Evolutionary conservation across 176 grass and related monocot species (phyloP).

Genomic region (Oryza nivara): DNA sequence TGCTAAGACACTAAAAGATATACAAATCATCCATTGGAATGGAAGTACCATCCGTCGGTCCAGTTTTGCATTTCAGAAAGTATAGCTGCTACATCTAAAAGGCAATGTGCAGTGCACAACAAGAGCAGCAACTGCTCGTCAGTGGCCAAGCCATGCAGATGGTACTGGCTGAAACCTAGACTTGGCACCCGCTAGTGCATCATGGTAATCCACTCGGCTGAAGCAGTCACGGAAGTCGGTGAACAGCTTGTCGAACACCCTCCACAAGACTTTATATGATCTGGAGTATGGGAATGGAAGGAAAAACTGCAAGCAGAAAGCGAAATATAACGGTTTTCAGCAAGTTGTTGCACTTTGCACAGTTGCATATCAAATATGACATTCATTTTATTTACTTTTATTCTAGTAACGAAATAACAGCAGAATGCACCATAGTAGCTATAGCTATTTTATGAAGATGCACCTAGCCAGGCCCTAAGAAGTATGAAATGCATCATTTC

Average conservation of each 20-base stretch:
- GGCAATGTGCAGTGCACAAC: neutral
- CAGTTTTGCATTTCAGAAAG: constrained; percentile 12
- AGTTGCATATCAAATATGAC: neutral
- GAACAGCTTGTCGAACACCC: constrained; percentile 92
- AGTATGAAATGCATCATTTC: neutral
- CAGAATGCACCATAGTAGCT: neutral
- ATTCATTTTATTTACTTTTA: neutral
- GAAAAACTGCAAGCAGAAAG: constrained; percentile 71
- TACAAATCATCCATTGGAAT: neutral
- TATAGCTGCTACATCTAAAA: constrained; percentile 18
- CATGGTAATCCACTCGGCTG: constrained; percentile 64
- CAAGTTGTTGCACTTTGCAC: neutral
- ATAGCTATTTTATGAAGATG: constrained; percentile 17
- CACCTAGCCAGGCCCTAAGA: neutral
- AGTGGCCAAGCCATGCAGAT: constrained; percentile 81
- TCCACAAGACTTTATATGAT: constrained; percentile 84
- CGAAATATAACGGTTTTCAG: constrained; percentile 6
- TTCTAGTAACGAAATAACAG: neutral
- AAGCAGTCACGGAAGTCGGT: constrained; percentile 96
- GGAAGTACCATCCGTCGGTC: neutral
- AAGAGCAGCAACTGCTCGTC: constrained; percentile 18
- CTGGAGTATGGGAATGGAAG: constrained; percentile 94
- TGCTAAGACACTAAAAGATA: constrained; percentile 35
- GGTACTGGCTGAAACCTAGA: constrained; percentile 86
- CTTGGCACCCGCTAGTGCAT: constrained; percentile 69